These are phyloP conservation scores for Linnemannia elongata DNA, from an alignment of 192 early-diverging fungal species.

Conservation along the genomic window DNA sequence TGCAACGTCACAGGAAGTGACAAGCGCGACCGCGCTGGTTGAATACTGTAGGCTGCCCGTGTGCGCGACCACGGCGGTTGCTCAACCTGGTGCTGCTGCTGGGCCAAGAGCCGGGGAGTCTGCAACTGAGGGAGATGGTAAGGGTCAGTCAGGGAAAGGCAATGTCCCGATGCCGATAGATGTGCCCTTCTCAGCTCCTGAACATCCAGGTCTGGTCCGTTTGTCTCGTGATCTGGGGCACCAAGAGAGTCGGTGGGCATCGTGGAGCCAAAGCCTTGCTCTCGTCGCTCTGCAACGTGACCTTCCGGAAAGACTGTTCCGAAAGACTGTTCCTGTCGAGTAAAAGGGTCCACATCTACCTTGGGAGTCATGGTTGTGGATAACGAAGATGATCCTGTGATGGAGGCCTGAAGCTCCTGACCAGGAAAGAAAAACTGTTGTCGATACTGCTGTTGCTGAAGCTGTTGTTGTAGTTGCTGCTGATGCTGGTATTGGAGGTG, in stretches of 20 bases:
- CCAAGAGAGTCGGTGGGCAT: not conserved
- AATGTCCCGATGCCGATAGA: not conserved
- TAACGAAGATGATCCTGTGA: not conserved
- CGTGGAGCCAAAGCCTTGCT: not conserved
- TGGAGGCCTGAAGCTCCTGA: not conserved
- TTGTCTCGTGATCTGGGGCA: not conserved
- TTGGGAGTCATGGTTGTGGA: not conserved
- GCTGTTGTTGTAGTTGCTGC: constrained; percentile 8
- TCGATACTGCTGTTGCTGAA: not conserved
- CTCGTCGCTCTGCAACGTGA: not conserved
- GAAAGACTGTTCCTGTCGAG: not conserved
- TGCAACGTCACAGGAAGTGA: constrained; percentile 19
- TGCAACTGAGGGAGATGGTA: constrained; percentile 30
- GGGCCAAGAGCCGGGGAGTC: constrained; percentile 37
- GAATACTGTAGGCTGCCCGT: not conserved
- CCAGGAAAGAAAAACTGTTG: not conserved
- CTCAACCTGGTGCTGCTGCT: constrained; percentile 35
- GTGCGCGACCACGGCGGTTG: constrained; percentile 27
- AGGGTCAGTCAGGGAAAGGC: not conserved
- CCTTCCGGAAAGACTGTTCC: not conserved
- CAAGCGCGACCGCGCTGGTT: constrained; percentile 3
- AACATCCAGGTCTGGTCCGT: not conserved
- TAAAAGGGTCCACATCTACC: not conserved
- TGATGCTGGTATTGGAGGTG: not conserved
- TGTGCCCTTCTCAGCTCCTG: not conserved